Base-by-base conservation (phyloP, 306 rosid genomes). In the Astragalus glycyphyllos region DNA sequence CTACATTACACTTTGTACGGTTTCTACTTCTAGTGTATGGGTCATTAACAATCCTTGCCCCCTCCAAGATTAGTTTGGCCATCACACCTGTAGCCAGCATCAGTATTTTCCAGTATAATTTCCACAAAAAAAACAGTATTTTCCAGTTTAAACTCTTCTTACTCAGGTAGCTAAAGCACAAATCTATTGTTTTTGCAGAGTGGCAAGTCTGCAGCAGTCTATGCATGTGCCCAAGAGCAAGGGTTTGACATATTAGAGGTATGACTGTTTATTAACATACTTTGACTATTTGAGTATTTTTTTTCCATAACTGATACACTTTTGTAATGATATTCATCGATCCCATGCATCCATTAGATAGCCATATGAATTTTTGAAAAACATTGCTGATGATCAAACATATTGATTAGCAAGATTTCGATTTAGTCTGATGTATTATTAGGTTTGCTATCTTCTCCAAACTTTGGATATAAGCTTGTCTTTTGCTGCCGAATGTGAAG, bases 201-300 rank as follows among this genome's bases (percentile, higher is more conserved):
- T 89, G 98, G 97, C 79, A 94, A 94, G 74, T 89, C 98, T 72
- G 96, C 98, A 13, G 97, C 97, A 23, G 83, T 94, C 69, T 86
- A 94, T 94, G 98, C 97, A 54, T 90, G 98, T 80, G 97, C 97
- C 8, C 66, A 75, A 73, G 98, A 90, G 88, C 96, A 86, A 79
- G 97, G 98, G 38, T 89, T 84, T 82, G 82, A 77, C 59, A 80
- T 94, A 80, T 73, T 84, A 58, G 98, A 94, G 98, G 98, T 94
- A 94, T 72, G 26, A 10, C 31, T 29, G 11, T 49, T 29, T 26
- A 71, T 48, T 47, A 14, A 54, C 38, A 34, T 75, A 14, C 41
- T 61, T 16, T 66, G 38, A 13, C 29, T 74, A 62, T 45, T 72
- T 51, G 50, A 15, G 15, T 74, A 61, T 38, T 72, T 50, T 72